Evolutionary conservation across 2,329 filamentous ascomycete genomes (phyloP).

Genomic region (Aspergillus oerlinghausenensis): DNA sequence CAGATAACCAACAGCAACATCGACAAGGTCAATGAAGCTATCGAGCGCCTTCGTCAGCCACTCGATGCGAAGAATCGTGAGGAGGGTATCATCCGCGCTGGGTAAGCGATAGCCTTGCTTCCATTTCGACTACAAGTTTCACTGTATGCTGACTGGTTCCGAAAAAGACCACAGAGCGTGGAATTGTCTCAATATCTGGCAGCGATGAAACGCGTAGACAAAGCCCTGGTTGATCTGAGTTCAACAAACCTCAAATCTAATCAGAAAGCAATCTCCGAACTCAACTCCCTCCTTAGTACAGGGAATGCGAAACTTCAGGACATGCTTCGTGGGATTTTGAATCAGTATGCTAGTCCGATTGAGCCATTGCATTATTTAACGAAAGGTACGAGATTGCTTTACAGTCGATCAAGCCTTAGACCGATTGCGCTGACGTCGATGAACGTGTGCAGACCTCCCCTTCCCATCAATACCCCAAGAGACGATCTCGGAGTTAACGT

Average conservation of each 20-base stretch:
- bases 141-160: neutral
- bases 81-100: constrained; percentile 82
- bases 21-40: constrained; percentile 77
- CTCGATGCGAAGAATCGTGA: constrained; percentile 87
- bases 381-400: constrained; percentile 55
- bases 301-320: constrained; percentile 81
- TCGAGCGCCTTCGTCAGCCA: constrained; percentile 84
- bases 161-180: constrained; percentile 65
- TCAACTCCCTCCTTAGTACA: constrained; percentile 69
- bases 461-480: constrained; percentile 79
- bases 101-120: constrained; percentile 42
- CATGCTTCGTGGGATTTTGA: constrained; percentile 73
- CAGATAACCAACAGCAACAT: constrained; percentile 88
- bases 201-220: constrained; percentile 82
- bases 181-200: constrained; percentile 81
- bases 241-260: constrained; percentile 89
- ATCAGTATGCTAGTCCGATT: constrained; percentile 71
- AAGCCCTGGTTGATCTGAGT: constrained; percentile 77
- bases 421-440: constrained; percentile 28
- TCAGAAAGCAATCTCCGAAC: constrained; percentile 78
- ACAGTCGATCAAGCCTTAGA: neutral
- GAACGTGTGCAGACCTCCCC: constrained; percentile 48
- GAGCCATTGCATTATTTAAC: constrained; percentile 92
- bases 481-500: constrained; percentile 66
- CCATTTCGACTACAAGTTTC: neutral